Conservation (phyloP, 495 filamentous ascomycete species). For the Friedmanniomyces endolithicus region DNA sequence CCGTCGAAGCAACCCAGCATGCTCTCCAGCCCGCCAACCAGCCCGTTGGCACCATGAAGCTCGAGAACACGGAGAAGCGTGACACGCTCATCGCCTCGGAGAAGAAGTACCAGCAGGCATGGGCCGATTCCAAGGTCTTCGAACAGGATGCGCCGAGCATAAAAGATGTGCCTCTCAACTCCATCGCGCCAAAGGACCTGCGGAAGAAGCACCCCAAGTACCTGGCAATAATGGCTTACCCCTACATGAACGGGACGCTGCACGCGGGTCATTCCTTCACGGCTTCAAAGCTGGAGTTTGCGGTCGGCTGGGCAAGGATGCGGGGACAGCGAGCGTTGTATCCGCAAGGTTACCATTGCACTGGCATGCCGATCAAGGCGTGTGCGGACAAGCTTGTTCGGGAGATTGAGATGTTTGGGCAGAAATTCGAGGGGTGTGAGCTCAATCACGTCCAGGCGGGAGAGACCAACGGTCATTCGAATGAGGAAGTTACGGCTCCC, state of each 20-base stretch:
- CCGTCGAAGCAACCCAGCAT: constrained; percentile 39
- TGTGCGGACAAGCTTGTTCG: constrained; percentile 88
- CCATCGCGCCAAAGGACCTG: constrained; percentile 57
- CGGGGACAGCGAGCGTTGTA: constrained; percentile 76
- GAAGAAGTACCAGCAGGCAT: constrained; percentile 82
- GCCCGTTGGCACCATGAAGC: constrained; percentile 56
- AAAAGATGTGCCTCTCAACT: constrained; percentile 57
- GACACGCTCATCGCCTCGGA: constrained; percentile 78
- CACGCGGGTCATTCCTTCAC: constrained; percentile 90
- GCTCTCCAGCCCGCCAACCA: constrained; percentile 48
- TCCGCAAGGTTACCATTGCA: constrained; percentile 89
- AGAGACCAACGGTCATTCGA: constrained; percentile 40
- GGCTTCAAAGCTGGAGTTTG: constrained; percentile 81
- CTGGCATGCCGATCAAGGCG: constrained; percentile 95
- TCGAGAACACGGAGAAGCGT: constrained; percentile 88
- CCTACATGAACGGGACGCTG: constrained; percentile 88
- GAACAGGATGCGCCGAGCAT: constrained; percentile 69
- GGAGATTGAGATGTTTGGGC: constrained; percentile 79
- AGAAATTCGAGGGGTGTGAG: constrained; percentile 63
- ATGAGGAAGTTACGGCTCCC: constrained; percentile 35
- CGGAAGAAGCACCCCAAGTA: constrained; percentile 78
- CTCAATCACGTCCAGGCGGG: constrained; percentile 42
- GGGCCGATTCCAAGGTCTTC: constrained; percentile 70
- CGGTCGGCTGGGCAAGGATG: constrained; percentile 72
- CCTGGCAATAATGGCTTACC: constrained; percentile 83